phyloP scores from a whole-genome alignment of 768 basidiomycete species.

The Trametes gibbosa region DNA sequence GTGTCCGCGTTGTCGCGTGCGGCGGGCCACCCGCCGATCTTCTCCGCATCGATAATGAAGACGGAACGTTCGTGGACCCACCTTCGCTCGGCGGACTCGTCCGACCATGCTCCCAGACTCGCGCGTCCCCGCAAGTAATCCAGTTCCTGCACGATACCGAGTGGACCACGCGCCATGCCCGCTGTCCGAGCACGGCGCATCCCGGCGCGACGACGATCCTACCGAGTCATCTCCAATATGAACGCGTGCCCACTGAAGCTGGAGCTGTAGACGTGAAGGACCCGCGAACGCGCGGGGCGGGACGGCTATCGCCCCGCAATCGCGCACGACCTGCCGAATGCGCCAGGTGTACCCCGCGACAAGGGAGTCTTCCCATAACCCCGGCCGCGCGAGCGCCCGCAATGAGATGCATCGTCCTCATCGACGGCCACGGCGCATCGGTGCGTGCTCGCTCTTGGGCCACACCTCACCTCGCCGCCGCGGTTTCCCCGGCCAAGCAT shows the following conservation, averaged over 20 bases:
- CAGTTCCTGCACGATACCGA: constrained; percentile 1
- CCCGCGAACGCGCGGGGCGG: not conserved
- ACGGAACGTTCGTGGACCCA: not conserved
- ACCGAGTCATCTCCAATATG: constrained; percentile 17
- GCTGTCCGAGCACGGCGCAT: not conserved
- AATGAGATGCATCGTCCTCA: not conserved
- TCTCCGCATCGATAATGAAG: not conserved
- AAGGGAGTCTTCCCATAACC: constrained; percentile 18
- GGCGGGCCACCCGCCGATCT: not conserved
- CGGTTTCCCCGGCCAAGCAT: constrained; percentile 1
- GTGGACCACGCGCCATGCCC: too few relatives aligned
- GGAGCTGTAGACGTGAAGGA: too few relatives aligned
- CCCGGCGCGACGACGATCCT: constrained; percentile 3
- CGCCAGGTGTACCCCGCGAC: constrained; percentile 6
- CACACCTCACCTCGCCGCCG: not conserved
- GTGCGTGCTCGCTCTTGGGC: not conserved
- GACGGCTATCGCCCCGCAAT: not conserved
- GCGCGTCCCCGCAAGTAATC: not conserved
- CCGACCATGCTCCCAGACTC: not conserved
- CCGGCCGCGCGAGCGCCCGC: not conserved
- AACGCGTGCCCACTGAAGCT: not conserved
- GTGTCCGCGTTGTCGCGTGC: too few relatives aligned
- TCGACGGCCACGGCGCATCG: too few relatives aligned
- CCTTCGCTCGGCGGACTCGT: not conserved
- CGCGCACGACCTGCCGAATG: constrained; percentile 10